Conservation (phyloP, 2,329 filamentous ascomycete species). For the Cadophora gregata region DNA sequence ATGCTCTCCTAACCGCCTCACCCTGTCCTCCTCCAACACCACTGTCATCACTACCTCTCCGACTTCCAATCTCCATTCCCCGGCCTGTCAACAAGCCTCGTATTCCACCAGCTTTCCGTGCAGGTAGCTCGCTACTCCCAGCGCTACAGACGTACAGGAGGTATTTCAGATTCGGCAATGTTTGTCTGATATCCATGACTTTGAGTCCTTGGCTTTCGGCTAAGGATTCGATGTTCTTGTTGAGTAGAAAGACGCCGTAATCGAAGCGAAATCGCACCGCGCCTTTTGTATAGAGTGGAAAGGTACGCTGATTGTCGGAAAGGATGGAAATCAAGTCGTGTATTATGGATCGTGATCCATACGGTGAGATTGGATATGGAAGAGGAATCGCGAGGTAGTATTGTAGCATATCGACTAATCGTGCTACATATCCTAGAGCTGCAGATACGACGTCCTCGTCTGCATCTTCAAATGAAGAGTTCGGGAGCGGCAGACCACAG, state of each 20-base stretch:
- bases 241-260: constrained; percentile 94
- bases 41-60: constrained; percentile 42
- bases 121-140: constrained; percentile 68
- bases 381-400: constrained; percentile 81
- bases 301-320: constrained; percentile 61
- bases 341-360: constrained; percentile 77
- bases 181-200: constrained; percentile 89
- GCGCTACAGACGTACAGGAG: constrained; percentile 88
- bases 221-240: constrained; percentile 85
- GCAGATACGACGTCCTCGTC: constrained; percentile 78
- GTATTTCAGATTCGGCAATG: constrained; percentile 92
- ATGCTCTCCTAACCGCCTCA: constrained; percentile 37
- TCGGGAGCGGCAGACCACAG: constrained; percentile 77
- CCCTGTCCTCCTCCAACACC: constrained; percentile 30
- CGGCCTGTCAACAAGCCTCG: constrained; percentile 60
- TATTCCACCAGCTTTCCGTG: constrained; percentile 65
- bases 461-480: constrained; percentile 74
- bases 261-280: constrained; percentile 88
- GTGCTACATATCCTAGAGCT: constrained; percentile 79
- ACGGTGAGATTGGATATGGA: constrained; percentile 77
- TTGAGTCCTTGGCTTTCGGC: constrained; percentile 72
- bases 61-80: constrained; percentile 36
- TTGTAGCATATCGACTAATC: constrained; percentile 76
- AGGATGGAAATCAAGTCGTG: constrained; percentile 74
- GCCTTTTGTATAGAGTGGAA: constrained; percentile 79